Base-by-base conservation (phyloP, 169 alveolate genomes). In the Cyclospora cayetanensis region DNA sequence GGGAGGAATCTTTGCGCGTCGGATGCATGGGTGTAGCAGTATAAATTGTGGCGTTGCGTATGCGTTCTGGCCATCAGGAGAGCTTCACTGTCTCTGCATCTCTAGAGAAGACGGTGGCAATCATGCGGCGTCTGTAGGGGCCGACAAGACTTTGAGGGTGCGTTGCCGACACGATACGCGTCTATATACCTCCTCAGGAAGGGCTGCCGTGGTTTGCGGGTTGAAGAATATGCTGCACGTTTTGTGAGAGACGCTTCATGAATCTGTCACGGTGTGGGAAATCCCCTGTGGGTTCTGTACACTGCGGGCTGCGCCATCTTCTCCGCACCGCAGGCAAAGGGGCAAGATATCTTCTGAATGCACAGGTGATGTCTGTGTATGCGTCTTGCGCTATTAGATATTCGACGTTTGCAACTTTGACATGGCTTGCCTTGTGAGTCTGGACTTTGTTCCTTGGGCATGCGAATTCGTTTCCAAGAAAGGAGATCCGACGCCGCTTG, bases 111-210 rank as follows among this genome's bases (percentile, higher is more conserved):
- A 90, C 72, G 97, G 95, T n/a, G 98, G 97, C 4, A 92, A 93
- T 27, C 25, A 90, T 20, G 93, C 96, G 76, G 98, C 98, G 12
- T 94, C 97, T 55, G 94, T 96, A 20, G 94, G 97, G 50, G 90
- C 91, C 63, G 98, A 96, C 90, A 94, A 94, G 31, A 95, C 97
- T 9, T 95, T 96, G 68, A 96, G 96, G 43, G 97, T 95, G 65
- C 42, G 80, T 65, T 65, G 35, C 42, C 31, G 77, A 25, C n/a
- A n/a, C n/a, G n/a, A n/a, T n/a, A n/a, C n/a, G n/a, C n/a, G n/a
- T n/a, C n/a, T n/a, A n/a, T n/a, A n/a, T n/a, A n/a, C n/a, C n/a
- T n/a, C n/a, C n/a, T n/a, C n/a, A n/a, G n/a, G n/a, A n/a, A n/a
- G n/a, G n/a, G n/a, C n/a, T n/a, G n/a, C n/a, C n/a, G n/a, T n/a